Conservation (phyloP, 225 moss, liverwort and hornwort genomes). For the Anthoceros angustus region DNA sequence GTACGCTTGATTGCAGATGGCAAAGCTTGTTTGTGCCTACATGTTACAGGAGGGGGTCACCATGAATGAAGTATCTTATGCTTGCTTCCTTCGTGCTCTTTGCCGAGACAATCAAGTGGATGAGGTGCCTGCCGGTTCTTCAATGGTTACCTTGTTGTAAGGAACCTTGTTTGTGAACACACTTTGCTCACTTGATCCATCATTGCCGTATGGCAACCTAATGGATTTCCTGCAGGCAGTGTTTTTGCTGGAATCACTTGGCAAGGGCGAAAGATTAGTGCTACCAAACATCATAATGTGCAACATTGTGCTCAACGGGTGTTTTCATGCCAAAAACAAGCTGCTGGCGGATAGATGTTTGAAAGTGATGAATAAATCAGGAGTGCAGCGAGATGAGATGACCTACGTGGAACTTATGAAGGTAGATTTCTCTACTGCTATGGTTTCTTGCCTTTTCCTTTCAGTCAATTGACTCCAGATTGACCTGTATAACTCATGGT, state of each 20-base stretch:
- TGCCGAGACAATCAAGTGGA: background rate
- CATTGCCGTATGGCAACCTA: background rate
- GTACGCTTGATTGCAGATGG: background rate
- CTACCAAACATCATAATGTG: constrained; percentile 82
- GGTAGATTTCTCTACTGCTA: constrained; percentile 15
- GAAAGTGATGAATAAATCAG: constrained; percentile 67
- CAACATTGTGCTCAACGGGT: constrained; percentile 85
- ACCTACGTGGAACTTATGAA: constrained; percentile 83
- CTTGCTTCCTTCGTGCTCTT: background rate
- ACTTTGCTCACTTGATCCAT: background rate
- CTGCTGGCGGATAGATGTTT: constrained; percentile 55
- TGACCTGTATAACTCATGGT: background rate
- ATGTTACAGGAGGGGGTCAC: background rate
- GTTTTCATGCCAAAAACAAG: constrained; percentile 64
- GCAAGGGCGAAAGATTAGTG: constrained; percentile 35
- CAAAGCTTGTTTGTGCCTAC: background rate
- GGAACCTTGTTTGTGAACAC: background rate
- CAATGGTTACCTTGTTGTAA: background rate
- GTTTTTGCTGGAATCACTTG: constrained; percentile 59
- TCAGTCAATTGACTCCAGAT: background rate
- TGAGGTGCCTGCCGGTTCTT: background rate
- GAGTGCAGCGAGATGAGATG: constrained; percentile 58
- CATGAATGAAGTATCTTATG: background rate
- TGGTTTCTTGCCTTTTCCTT: background rate
- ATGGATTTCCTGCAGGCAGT: constrained; percentile 40